Evolutionary conservation across 2,329 filamentous ascomycete genomes (phyloP).

Genomic region (Coniochaeta sp.): DNA sequence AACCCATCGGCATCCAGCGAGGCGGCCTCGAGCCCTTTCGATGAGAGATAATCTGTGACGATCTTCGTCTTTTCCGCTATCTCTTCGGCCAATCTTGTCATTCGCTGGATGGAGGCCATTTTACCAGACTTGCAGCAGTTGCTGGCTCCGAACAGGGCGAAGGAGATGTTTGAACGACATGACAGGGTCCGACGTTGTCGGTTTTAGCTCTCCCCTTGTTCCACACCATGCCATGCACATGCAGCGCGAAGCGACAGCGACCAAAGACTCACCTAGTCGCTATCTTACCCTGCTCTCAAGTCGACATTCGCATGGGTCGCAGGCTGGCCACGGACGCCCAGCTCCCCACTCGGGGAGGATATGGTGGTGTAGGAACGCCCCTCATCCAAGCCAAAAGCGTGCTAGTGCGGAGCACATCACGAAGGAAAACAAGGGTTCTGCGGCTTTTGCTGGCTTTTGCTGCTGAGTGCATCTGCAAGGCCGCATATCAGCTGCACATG

Average conservation of each 20-base stretch:
- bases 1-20: constrained; percentile 11
- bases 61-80: constrained; percentile 12
- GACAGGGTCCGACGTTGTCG: background rate
- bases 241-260: background rate
- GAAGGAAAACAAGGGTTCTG: background rate
- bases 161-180: background rate
- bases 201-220: background rate
- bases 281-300: background rate
- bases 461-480: background rate
- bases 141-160: background rate
- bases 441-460: background rate
- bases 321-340: too few species aligned
- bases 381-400: constrained; percentile 3
- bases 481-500: background rate
- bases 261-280: background rate
- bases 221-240: background rate
- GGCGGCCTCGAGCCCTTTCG: constrained; percentile 9
- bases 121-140: background rate
- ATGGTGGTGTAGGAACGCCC: background rate
- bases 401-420: background rate
- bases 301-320: background rate
- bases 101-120: constrained; percentile 8
- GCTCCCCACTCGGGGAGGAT: background rate
- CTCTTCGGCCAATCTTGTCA: constrained; percentile 6
- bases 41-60: constrained; percentile 11